Percentiles rank a stretch among this genome's conserved stretches.
Evolutionary conservation across 2,329 filamentous ascomycete species (phyloP).

Genomic region (Xylariaceae sp.): DNA sequence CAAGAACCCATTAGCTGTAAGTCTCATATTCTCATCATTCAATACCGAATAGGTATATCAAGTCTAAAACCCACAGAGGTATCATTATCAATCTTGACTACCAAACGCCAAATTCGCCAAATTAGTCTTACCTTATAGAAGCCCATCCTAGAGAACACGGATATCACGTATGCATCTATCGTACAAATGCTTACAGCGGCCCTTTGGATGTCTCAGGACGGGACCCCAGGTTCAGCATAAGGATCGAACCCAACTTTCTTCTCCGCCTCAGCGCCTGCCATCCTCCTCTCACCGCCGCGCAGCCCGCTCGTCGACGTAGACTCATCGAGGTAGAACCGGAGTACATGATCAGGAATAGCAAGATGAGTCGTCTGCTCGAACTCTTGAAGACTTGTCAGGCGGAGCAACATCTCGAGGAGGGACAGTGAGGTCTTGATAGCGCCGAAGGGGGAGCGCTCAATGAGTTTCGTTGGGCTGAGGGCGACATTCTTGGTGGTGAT

Average conservation of each 20-base stretch:
- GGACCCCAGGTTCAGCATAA: slow-evolving; percentile 45
- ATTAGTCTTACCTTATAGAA: too few relatives aligned
- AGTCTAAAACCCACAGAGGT: too few relatives aligned
- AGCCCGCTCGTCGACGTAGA: slow-evolving; percentile 49
- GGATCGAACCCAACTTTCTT: slow-evolving; percentile 53
- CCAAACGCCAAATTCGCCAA: too few relatives aligned
- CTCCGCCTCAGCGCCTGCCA: slow-evolving; percentile 43
- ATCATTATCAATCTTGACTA: too few relatives aligned
- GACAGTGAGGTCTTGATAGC: slow-evolving; percentile 59
- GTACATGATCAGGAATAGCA: slow-evolving; percentile 82
- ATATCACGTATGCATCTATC: too few relatives aligned
- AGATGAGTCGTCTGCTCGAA: slow-evolving; percentile 87
- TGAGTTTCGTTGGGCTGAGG: slow-evolving; percentile 25
- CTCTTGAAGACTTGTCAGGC: slow-evolving; percentile 82
- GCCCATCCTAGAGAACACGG: too few relatives aligned
- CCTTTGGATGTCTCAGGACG: too few relatives aligned
- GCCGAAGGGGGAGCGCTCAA: slow-evolving; percentile 46
- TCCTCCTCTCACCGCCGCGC: slow-evolving; percentile 42
- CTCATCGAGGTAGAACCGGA: slow-evolving; percentile 78
- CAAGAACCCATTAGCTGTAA: too few relatives aligned
- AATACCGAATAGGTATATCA: too few relatives aligned
- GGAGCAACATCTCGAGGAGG: slow-evolving; percentile 82
- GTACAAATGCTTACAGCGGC: too few relatives aligned
- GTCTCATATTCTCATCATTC: too few relatives aligned
- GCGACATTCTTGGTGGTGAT: slow-evolving; percentile 7